Base-by-base conservation (phyloP, 2,329 filamentous ascomycete species). In the Epicoccum nigrum region DNA sequence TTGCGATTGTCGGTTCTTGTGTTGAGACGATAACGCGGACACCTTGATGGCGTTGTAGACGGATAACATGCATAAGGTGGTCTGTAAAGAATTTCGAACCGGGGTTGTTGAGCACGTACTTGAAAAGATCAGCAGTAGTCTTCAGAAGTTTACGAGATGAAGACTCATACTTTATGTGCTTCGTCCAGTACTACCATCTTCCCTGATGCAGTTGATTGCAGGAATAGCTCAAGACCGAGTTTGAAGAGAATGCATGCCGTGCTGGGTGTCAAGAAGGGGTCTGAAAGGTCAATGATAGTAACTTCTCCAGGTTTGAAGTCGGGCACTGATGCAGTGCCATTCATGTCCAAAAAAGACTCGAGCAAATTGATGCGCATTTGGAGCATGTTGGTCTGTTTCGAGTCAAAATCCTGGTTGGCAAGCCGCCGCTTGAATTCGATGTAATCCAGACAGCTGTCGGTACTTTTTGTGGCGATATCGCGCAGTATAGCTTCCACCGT, bases 1-100 rank as follows among this genome's bases (percentile, higher is more conserved):
- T 83, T 0, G 86, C 86, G 4, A 92, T 79, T 0, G 87, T 90
- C 0, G 89, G 89, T 62, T 93, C 89, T 64, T 94, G 88, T 0
- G 89, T 93, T 0, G 88, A 86, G 25, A 93, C 86, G 33, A 93
- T 67, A 4, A 92, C 77, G 0, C 89, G 81, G 0, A 82, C 79
- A 0, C 81, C 88, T 1, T 85, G 72, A 64, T 93, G 89, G 0
- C 88, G 84, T 69, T 93, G 88, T 15, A 87, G 77, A 0, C 89
- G 82, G 57, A 93, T 87, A 0, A 83, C 81, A 0, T 78, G 76
- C 0, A 90, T 75, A 0, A 92, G 75, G 0, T 78, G 77, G 5
- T 87, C 78, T 0, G 87, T 91, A 21, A 92, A 75, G 2, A 74
- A 67, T 1, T 83, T 81, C 32, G 86, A 84, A 0, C 77, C 68